phyloP scores from a whole-genome alignment of 805 yeast genomes.

The Saccharomycopsis sp. region DNA sequence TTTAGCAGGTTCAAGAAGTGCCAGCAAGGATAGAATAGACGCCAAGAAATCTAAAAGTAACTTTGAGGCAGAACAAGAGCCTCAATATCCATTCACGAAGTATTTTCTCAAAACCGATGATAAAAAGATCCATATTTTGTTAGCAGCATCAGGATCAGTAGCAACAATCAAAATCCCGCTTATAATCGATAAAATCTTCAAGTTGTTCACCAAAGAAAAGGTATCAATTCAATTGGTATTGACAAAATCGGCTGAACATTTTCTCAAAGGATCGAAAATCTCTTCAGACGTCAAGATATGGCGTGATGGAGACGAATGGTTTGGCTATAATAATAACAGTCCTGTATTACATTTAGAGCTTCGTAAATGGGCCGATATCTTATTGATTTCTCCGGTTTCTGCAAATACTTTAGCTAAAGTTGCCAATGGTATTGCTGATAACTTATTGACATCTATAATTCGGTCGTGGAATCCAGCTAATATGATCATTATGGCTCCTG shows the following conservation, averaged over 20 bases:
- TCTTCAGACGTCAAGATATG: constrained; percentile 74
- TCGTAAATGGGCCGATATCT: constrained; percentile 79
- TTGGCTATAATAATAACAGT: constrained; percentile 50
- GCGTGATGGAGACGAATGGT: constrained; percentile 83
- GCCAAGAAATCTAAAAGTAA: constrained; percentile 10
- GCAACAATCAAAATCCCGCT: constrained; percentile 92
- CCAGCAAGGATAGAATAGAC: background rate
- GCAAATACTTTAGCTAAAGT: constrained; percentile 76
- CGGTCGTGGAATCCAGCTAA: constrained; percentile 74
- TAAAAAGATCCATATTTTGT: constrained; percentile 76
- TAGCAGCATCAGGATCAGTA: constrained; percentile 94
- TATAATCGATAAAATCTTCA: constrained; percentile 79
- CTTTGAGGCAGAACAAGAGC: constrained; percentile 6
- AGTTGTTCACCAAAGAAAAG: constrained; percentile 64
- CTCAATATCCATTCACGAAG: constrained; percentile 52
- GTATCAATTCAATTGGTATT: constrained; percentile 81
- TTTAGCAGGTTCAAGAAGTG: constrained; percentile 3
- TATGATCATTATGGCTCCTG: constrained; percentile 73
- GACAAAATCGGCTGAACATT: constrained; percentile 71
- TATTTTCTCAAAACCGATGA: constrained; percentile 70
- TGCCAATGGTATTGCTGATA: constrained; percentile 72
- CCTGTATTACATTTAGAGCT: constrained; percentile 74
- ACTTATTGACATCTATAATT: constrained; percentile 63
- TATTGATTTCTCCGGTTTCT: constrained; percentile 68
- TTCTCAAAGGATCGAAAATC: constrained; percentile 54